Percentiles rank a stretch among this genome's conserved stretches.
Evolutionary conservation across 495 filamentous ascomycete genomes (phyloP).

Genomic region (Durotheca rogersii): DNA sequence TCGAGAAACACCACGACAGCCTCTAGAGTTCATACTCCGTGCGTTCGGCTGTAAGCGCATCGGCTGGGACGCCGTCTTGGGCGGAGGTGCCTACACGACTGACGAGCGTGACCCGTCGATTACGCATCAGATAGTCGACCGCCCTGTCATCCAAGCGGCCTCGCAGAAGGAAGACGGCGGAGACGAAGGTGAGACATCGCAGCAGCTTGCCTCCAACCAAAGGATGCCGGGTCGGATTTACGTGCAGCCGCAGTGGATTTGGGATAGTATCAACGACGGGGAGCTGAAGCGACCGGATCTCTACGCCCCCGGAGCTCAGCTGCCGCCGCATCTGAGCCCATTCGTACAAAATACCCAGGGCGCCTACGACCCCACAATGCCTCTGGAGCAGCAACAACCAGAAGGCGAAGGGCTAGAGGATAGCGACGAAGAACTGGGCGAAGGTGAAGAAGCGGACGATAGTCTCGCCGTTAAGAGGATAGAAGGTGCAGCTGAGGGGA

Average conservation of each 20-base stretch:
- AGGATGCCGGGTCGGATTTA: constrained; percentile 87
- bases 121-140: constrained; percentile 94
- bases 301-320: constrained; percentile 82
- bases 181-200: constrained; percentile 57
- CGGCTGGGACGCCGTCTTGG: constrained; percentile 86
- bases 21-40: constrained; percentile 90
- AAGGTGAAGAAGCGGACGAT: constrained; percentile 45
- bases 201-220: constrained; percentile 54
- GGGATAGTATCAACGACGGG: constrained; percentile 91
- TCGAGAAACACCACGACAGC: constrained; percentile 85
- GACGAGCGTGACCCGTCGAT: constrained; percentile 83
- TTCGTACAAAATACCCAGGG: constrained; percentile 87
- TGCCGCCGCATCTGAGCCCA: constrained; percentile 93
- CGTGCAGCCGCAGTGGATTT: constrained; percentile 96
- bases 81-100: constrained; percentile 87
- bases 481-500: constrained; percentile 41
- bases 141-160: constrained; percentile 65
- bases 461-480: constrained; percentile 45
- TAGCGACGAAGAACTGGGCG: constrained; percentile 58
- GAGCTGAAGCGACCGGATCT: constrained; percentile 83
- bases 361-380: constrained; percentile 82
- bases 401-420: constrained; percentile 74
- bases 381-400: constrained; percentile 76
- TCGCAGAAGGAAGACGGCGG: constrained; percentile 58
- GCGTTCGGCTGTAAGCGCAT: constrained; percentile 95